Base-by-base conservation (phyloP, 768 basidiomycete genomes). In the Boletus tomentosulus region DNA sequence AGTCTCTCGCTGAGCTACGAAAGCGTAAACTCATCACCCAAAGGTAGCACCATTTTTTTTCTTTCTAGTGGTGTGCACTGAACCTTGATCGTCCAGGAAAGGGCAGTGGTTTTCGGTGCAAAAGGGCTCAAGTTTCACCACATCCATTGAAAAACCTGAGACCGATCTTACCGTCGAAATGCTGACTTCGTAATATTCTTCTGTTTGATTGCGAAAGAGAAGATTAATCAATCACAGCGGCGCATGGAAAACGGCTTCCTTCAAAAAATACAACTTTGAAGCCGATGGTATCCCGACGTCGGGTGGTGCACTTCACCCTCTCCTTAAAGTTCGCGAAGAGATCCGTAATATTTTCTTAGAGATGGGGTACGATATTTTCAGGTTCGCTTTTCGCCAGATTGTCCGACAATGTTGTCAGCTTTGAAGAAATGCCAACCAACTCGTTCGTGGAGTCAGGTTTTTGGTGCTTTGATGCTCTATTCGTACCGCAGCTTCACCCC, bases 241-340 rank as follows among this genome's bases (percentile, higher is more conserved):
- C 7, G 75, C 90, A 16, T 98, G 97, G 97, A 95, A 97, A 72
- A 86, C 84, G 0, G 81, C 96, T 1, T 80, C 79, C 9, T 99
- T 91, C 81, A 99, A 99, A 70, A 94, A 95, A 70, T 99, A 98
- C 74, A 99, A 99, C 73, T 98, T 98, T 62, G 94, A 96, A 61
- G 95, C 97, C 0, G 94, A 94, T 58, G 97, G 97, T 49, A 82
- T 86, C 28, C 90, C 88, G 9, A 86, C 94, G 3, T 82, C 82
- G 37, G 93, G 94, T 30, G 97, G 97, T 38, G 93, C 95, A 13
- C 76, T 98, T 30, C 97, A 98, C 71, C 97, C 97, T 15, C 78
- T 99, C 33, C 82, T 99, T 54, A 98, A 98, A 76, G 97, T 99
- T 25, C 81, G 97, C 52, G 97, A 98, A 73, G 97, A 99, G 71